A percentile compares a stretch with the other conserved stretches of the same genome.
These are phyloP conservation scores for Penicillium fimorum DNA, from an alignment of 495 filamentous ascomycete genomes.

Conservation along the genomic window DNA sequence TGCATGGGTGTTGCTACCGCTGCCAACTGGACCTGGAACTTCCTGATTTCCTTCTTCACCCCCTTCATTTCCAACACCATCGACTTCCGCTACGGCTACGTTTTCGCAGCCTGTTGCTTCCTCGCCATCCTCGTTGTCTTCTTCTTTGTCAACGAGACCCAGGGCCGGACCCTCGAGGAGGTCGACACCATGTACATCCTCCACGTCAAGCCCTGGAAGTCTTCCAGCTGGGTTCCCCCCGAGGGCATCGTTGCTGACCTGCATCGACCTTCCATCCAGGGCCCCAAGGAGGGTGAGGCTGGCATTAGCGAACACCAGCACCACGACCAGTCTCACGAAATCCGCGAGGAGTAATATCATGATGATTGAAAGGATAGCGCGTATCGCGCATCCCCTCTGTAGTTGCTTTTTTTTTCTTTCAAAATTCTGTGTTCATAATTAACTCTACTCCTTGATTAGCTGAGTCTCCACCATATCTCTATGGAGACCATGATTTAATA, in stretches of 20 bases:
- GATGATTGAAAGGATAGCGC: not conserved
- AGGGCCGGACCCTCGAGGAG: slow-evolving; percentile 69
- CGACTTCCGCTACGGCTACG: slow-evolving; percentile 73
- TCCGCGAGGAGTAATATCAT: slow-evolving; percentile 18
- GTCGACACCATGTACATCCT: slow-evolving; percentile 84
- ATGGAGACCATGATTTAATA: slow-evolving; percentile 12
- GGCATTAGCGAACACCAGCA: slow-evolving; percentile 24
- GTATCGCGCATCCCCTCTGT: not conserved
- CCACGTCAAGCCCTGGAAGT: slow-evolving; percentile 66
- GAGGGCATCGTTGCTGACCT: slow-evolving; percentile 38
- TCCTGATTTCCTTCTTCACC: slow-evolving; percentile 81
- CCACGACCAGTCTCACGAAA: slow-evolving; percentile 24
- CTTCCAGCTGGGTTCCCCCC: slow-evolving; percentile 56
- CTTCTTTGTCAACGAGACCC: slow-evolving; percentile 75
- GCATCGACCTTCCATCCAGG: slow-evolving; percentile 17
- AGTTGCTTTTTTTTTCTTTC: slow-evolving; percentile 4
- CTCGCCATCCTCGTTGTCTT: slow-evolving; percentile 64
- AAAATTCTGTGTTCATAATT: slow-evolving; percentile 21
- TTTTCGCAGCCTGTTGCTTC: slow-evolving; percentile 72
- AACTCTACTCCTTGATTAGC: slow-evolving; percentile 15
- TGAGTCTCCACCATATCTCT: slow-evolving; percentile 13
- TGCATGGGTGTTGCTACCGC: slow-evolving; percentile 76
- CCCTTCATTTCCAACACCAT: slow-evolving; percentile 70
- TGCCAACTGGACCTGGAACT: slow-evolving; percentile 90
- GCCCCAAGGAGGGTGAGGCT: slow-evolving; percentile 24